Evolutionary conservation across 2,329 filamentous ascomycete species (phyloP).

Genomic region (Arthroderma sp.): DNA sequence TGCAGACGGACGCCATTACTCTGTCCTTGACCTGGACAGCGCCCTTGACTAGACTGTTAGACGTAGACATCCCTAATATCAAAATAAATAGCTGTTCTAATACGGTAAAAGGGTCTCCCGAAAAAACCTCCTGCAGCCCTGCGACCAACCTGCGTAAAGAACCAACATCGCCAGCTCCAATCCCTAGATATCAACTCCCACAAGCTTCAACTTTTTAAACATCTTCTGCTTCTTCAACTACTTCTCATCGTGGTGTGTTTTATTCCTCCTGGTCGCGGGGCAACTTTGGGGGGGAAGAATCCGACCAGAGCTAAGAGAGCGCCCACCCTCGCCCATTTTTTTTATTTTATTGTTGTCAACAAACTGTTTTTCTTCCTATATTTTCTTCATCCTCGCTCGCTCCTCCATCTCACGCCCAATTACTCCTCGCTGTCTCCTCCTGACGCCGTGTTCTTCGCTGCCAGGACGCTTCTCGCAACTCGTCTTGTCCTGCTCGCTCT

Average conservation of each 20-base stretch:
- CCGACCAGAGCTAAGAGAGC: background rate
- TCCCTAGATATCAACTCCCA: too few relatives aligned
- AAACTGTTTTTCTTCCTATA: background rate
- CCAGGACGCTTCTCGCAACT: background rate
- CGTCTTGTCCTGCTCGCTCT: background rate
- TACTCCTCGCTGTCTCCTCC: background rate
- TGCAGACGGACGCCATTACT: conserved; percentile 42
- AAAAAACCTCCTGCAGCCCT: too few relatives aligned
- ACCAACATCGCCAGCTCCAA: too few relatives aligned
- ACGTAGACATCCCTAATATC: conserved; percentile 4
- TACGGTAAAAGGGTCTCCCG: too few relatives aligned
- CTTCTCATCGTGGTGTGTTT: too few relatives aligned
- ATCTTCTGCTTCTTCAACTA: too few relatives aligned
- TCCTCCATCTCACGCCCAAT: background rate
- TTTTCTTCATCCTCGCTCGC: background rate
- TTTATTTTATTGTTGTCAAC: background rate
- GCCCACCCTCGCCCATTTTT: background rate
- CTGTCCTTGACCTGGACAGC: conserved; percentile 45
- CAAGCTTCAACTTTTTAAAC: too few relatives aligned
- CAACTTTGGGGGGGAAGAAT: background rate
- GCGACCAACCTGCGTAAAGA: too few relatives aligned
- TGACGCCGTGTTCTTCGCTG: background rate
- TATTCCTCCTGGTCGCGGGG: background rate
- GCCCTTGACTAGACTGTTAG: conserved; percentile 13
- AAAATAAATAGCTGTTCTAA: background rate